phyloP scores from a whole-genome alignment of 192 early-diverging fungal species.

The Gamsiella multidivaricata region DNA sequence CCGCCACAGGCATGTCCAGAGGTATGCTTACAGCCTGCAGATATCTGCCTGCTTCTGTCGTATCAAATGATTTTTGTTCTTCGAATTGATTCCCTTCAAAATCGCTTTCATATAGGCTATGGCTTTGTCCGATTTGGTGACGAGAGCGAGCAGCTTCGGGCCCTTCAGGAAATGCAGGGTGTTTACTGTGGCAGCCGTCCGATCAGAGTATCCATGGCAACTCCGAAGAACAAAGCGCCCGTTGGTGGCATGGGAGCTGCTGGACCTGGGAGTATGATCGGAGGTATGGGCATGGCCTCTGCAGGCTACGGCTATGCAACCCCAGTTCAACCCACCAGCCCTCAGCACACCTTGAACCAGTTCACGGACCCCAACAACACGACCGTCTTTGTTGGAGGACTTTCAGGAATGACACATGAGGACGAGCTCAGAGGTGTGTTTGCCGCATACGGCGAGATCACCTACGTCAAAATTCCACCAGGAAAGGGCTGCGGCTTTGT shows the following conservation, averaged over 20 bases:
- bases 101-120: too few species aligned
- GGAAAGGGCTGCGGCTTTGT: conserved; percentile 98
- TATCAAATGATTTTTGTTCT: not conserved
- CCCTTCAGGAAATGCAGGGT: conserved; percentile 92
- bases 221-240: conserved; percentile 78
- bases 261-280: conserved; percentile 70
- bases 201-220: conserved; percentile 91
- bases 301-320: conserved; percentile 30
- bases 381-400: conserved; percentile 98
- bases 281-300: conserved; percentile 38
- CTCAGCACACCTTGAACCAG: conserved; percentile 49
- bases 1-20: conserved; percentile 72
- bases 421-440: conserved; percentile 87
- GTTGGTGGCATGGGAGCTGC: conserved; percentile 8
- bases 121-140: conserved; percentile 95
- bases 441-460: conserved; percentile 88
- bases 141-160: conserved; percentile 89
- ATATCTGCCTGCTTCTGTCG: too few species aligned
- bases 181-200: conserved; percentile 82
- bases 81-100: not conserved
- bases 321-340: conserved; percentile 48
- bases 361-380: conserved; percentile 90
- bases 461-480: conserved; percentile 93
- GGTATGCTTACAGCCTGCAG: too few species aligned
- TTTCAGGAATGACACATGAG: conserved; percentile 82